phyloP scores from a whole-genome alignment of 495 filamentous ascomycete species.

The Annulohypoxylon nitens region DNA sequence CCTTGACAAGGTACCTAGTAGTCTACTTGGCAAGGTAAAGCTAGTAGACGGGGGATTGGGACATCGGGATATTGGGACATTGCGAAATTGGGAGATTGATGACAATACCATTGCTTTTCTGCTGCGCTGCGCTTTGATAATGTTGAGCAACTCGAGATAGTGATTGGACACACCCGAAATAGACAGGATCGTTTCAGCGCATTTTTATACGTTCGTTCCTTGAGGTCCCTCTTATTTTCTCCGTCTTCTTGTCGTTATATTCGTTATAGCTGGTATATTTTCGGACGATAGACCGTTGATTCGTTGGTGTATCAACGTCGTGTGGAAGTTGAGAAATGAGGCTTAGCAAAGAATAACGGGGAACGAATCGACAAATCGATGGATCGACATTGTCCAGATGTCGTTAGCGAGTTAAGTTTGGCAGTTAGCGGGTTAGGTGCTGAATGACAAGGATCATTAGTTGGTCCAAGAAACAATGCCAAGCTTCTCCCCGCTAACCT shows the following conservation, averaged over 20 bases:
- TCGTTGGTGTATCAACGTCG: neutral
- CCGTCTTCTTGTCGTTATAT: neutral
- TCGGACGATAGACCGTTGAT: neutral
- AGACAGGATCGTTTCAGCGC: conserved; percentile 35
- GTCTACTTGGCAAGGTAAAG: neutral
- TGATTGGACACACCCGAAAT: conserved; percentile 28
- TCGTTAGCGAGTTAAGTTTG: neutral
- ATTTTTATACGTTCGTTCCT: conserved; percentile 23
- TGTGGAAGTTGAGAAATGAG: conserved; percentile 5
- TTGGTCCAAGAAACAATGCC: conserved; percentile 1
- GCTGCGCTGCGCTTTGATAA: conserved; percentile 3
- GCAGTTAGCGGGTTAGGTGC: too few species aligned
- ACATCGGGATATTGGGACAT: too few species aligned
- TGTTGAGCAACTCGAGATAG: conserved; percentile 23
- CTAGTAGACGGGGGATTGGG: neutral
- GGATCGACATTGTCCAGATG: neutral
- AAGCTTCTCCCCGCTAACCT: conserved; percentile 29
- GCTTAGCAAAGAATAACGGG: conserved; percentile 15
- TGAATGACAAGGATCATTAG: conserved; percentile 11
- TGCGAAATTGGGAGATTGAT: neutral
- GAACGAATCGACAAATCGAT: conserved; percentile 12
- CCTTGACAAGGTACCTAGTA: neutral
- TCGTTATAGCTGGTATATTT: neutral
- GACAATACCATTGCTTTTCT: conserved; percentile 42
- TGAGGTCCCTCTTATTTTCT: neutral